Conservation (phyloP, 2,329 filamentous ascomycete genomes). For the Aspergillus eucalypticola region DNA sequence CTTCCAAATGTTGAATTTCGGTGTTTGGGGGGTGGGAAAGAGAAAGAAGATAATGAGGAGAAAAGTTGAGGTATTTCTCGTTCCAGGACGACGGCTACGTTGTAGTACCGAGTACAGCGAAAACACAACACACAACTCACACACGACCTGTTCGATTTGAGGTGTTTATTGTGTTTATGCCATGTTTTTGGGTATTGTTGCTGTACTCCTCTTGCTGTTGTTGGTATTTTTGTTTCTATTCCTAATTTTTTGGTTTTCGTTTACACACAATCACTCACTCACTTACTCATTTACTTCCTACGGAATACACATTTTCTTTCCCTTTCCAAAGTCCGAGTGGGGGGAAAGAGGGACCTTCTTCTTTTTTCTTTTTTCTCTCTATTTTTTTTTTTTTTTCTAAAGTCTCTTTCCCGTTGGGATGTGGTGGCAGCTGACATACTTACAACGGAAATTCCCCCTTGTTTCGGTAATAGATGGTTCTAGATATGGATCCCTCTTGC, state of each 20-base stretch:
- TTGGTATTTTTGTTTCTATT: neutral
- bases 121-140: neutral
- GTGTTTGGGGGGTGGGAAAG: too few relatives aligned
- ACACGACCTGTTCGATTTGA: conserved; percentile 1
- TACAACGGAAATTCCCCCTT: neutral
- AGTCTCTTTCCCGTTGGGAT: neutral
- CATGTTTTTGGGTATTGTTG: too few relatives aligned
- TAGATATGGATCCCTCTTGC: too few relatives aligned
- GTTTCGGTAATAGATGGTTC: neutral
- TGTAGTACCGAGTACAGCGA: conserved; percentile 21
- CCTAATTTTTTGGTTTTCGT: neutral
- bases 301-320: neutral
- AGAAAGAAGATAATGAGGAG: conserved; percentile 5
- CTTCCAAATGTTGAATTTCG: too few relatives aligned
- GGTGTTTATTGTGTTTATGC: neutral
- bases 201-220: neutral
- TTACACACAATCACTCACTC: neutral
- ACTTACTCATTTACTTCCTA: too few relatives aligned
- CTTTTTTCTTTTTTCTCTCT: neutral
- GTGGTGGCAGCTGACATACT: neutral
- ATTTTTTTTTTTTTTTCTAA: neutral
- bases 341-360: neutral
- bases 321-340: neutral
- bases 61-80: conserved; percentile 23
- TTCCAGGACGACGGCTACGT: conserved; percentile 23